These are phyloP conservation scores for Larix kaempferi DNA, from an alignment of 75 land plant genomes.

Conservation along the genomic window DNA sequence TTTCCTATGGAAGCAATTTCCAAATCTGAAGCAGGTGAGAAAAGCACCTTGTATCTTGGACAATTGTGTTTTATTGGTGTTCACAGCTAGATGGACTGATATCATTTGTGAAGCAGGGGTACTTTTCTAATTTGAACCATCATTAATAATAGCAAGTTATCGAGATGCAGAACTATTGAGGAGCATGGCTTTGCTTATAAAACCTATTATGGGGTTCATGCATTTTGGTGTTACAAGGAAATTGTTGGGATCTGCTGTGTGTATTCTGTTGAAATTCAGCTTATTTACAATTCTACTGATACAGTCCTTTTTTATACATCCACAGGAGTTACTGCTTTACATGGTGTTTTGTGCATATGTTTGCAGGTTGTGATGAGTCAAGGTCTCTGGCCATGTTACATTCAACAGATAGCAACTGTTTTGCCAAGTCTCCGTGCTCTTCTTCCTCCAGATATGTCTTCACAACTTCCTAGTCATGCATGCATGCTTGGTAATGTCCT, in stretches of 20 bases:
- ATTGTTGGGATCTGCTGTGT: not conserved
- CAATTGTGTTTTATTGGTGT: not conserved
- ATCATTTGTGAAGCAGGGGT: not conserved
- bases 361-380: conserved; percentile 57
- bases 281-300: not conserved
- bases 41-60: conserved; percentile 5
- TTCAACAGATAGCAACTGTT: conserved; percentile 60
- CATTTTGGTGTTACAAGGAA: too few species aligned
- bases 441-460: conserved; percentile 54
- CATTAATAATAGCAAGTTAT: not conserved
- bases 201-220: too few species aligned
- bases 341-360: not conserved
- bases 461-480: conserved; percentile 68
- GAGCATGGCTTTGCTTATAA: not conserved
- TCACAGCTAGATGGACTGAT: not conserved
- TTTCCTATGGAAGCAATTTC: conserved; percentile 69
- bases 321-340: not conserved
- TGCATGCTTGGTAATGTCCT: conserved; percentile 87
- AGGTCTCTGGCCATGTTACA: conserved; percentile 50
- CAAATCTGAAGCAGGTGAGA: conserved; percentile 69
- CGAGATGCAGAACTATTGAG: not conserved
- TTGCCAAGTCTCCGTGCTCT: conserved; percentile 37
- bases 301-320: not conserved
- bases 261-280: not conserved
- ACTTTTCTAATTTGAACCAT: not conserved